phyloP scores from a whole-genome alignment of 1,139 yeast genomes.

The Zygosaccharomyces sapae region DNA sequence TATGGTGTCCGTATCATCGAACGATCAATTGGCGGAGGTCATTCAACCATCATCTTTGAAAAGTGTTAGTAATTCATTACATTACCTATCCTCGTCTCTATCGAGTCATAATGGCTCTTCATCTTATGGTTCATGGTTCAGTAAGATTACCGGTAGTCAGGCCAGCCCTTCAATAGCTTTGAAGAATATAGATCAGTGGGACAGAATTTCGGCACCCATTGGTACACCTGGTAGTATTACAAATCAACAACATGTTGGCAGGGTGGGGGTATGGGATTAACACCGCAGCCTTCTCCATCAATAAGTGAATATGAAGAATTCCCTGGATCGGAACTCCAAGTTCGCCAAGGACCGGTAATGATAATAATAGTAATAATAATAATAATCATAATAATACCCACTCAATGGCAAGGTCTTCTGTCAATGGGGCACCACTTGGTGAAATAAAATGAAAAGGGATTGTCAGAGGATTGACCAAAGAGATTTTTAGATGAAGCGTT shows the following conservation, averaged over 20 bases:
- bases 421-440: constrained; percentile 16
- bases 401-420: constrained; percentile 7
- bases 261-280: constrained; percentile 13
- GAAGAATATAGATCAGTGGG: constrained; percentile 26
- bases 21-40: constrained; percentile 31
- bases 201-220: constrained; percentile 14
- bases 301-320: constrained; percentile 34
- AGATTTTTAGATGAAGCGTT: constrained; percentile 26
- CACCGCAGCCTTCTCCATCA: constrained; percentile 35
- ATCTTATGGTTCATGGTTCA: constrained; percentile 37
- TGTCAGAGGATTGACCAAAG: constrained; percentile 27
- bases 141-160: constrained; percentile 27
- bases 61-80: constrained; percentile 32
- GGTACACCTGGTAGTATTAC: constrained; percentile 27
- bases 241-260: constrained; percentile 12
- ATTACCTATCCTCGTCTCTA: constrained; percentile 33
- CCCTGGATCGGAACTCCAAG: constrained; percentile 34
- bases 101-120: constrained; percentile 31
- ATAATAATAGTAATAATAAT: constrained; percentile 4
- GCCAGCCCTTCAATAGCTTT: constrained; percentile 24
- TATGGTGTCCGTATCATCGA: constrained; percentile 29
- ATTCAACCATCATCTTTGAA: constrained; percentile 36
- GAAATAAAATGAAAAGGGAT: constrained; percentile 26
- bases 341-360: constrained; percentile 16
- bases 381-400: constrained; percentile 7